These are phyloP conservation scores for Alternaria sp. DNA, from an alignment of 2,329 filamentous ascomycete genomes.

Conservation along the genomic window DNA sequence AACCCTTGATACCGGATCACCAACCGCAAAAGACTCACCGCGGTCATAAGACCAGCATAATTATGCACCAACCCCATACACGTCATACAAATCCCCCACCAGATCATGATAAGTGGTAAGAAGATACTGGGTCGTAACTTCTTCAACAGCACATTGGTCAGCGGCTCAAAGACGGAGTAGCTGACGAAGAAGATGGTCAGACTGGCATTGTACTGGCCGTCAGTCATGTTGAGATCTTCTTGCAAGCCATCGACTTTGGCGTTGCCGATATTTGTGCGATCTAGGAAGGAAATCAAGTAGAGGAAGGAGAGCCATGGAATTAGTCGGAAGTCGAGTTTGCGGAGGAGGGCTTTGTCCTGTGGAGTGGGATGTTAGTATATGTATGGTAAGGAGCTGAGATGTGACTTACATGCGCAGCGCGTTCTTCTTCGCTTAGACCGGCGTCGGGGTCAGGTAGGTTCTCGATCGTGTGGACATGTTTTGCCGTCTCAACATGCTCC, in stretches of 20 bases:
- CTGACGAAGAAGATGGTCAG: slow-evolving; percentile 88
- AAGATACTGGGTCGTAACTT: slow-evolving; percentile 77
- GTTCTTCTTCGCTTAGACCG: slow-evolving; percentile 68
- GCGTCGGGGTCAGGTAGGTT: slow-evolving; percentile 65
- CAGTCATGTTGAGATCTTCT: slow-evolving; percentile 67
- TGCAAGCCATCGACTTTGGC: slow-evolving; percentile 66
- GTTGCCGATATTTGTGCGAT: slow-evolving; percentile 78
- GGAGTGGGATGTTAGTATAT: not conserved
- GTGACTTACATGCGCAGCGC: slow-evolving; percentile 62
- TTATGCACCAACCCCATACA: slow-evolving; percentile 70
- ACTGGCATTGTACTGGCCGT: slow-evolving; percentile 72
- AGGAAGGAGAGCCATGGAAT: slow-evolving; percentile 74
- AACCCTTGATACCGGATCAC: not conserved
- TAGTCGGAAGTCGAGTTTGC: slow-evolving; percentile 66
- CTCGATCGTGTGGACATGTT: slow-evolving; percentile 20
- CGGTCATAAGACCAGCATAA: slow-evolving; percentile 70
- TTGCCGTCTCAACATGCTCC: slow-evolving; percentile 11
- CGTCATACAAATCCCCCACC: slow-evolving; percentile 69
- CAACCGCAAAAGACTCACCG: slow-evolving; percentile 37
- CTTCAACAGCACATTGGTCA: slow-evolving; percentile 84
- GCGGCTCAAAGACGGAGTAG: slow-evolving; percentile 78
- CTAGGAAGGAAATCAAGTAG: slow-evolving; percentile 76
- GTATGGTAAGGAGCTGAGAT: not conserved
- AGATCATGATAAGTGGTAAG: slow-evolving; percentile 78
- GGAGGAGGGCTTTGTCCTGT: slow-evolving; percentile 67